Evolutionary conservation across 2,329 filamentous ascomycete genomes (phyloP), one percentile per base, ranked within the genome.

Genomic region (Nothomitra cinnamomea): DNA sequence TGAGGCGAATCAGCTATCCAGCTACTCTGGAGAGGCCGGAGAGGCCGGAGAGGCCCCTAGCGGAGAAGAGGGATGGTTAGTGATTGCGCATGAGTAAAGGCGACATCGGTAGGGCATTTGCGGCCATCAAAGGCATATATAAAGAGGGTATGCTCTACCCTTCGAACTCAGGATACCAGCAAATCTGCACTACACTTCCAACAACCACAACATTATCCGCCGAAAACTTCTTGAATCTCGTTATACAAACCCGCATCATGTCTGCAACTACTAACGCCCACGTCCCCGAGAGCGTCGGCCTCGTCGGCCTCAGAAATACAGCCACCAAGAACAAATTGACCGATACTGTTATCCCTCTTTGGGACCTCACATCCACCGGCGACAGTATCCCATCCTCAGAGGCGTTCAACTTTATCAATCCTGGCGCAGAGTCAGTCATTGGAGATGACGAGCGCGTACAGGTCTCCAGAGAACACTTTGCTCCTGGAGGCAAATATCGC

Each of bases 281-380:
- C 40, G 40, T 19, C 36, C 13, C 15, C 49, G 53, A 54, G 22
- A 54, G 38, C n/a, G 43, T 54, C 17, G 45, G 53, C 32, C 25
- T 54, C 24, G 53, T 54, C 13, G 53, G 53, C 24, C 53, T 54
- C 22, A 28, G 53, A 38, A 54, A 49, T 35, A 54, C 53, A 10
- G 53, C 53, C 22, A 54, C 53, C 24, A 54, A 54, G 42, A 54
- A 54, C 35, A 54, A 54, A 47, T 19, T 54, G 15, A 54, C 43
- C n/a, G 53, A 54, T 35, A 54, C 53, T 21, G 25, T 54, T 25
- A 43, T 54, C 35, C 53, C 53, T 17, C 25, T 54, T 13, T 54
- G 53, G 53, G 53, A 54, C 22, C 53, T 54, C 22, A 47, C 48
- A 15, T 28, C 53, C 28, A 49, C 43, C 12, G 25, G 36, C 35